phyloP scores from a whole-genome alignment of 176 grass and related monocot species.

The Oryza brachyantha region DNA sequence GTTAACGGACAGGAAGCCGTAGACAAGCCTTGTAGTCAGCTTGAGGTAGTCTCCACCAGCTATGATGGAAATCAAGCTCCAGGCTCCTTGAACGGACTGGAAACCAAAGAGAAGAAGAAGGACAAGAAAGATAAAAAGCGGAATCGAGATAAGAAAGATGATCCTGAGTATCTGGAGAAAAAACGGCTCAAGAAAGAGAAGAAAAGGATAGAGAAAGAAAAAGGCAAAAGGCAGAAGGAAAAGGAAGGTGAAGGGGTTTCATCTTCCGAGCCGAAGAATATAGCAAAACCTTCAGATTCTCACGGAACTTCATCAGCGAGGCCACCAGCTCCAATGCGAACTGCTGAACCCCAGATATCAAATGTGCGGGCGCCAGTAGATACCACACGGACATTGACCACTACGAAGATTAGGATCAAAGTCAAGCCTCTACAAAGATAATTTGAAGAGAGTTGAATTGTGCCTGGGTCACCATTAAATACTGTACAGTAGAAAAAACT shows the following conservation, averaged over 20 bases:
- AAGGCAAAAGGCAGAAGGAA: conserved; percentile 56
- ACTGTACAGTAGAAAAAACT: conserved; percentile 37
- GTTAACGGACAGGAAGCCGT: conserved; percentile 29
- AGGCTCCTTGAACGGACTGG: conserved; percentile 22
- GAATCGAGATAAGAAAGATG: conserved; percentile 70
- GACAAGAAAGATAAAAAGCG: conserved; percentile 85
- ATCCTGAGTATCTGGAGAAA: conserved; percentile 77
- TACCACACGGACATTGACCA: conserved; percentile 34
- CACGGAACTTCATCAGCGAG: conserved; percentile 24
- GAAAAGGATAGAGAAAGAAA: conserved; percentile 83
- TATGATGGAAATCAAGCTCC: conserved; percentile 43
- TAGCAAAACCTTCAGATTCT: conserved; percentile 32
- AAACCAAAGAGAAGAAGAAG: conserved; percentile 60
- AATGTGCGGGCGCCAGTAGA: conserved; percentile 49
- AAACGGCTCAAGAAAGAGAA: conserved; percentile 88
- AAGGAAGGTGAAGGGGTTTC: conserved; percentile 43
- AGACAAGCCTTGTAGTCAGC: conserved; percentile 36
- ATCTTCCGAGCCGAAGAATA: conserved; percentile 32
- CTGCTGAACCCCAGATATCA: conserved; percentile 47
- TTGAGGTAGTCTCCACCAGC: conserved; percentile 42
- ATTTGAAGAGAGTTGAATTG: conserved; percentile 5
- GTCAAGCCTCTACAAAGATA: conserved; percentile 53
- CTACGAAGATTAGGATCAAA: conserved; percentile 72
- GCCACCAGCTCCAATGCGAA: conserved; percentile 31
- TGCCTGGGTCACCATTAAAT: conserved; percentile 11